Evolutionary conservation across 257 asterid genomes (phyloP).

Genomic region (Nicotiana obtusifolia): DNA sequence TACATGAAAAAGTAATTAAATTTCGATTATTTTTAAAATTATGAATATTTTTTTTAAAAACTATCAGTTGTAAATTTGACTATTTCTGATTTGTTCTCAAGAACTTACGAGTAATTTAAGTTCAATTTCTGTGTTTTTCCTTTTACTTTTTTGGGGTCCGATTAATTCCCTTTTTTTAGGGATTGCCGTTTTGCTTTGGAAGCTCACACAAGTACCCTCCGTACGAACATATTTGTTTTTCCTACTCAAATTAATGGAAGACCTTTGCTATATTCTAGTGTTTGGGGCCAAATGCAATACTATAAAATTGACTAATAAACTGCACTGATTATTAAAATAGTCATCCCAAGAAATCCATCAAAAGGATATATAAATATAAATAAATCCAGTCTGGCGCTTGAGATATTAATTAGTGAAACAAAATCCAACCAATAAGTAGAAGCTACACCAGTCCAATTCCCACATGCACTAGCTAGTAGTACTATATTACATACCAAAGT

Average conservation of each 20-base stretch:
- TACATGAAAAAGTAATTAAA: no score
- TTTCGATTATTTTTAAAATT: no score
- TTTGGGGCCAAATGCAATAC: neutral
- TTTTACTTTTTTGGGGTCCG: no score
- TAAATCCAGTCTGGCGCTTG: neutral
- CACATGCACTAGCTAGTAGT: neutral
- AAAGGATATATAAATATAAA: neutral
- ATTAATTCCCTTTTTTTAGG: neutral
- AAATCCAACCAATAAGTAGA: neutral
- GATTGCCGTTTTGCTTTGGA: neutral
- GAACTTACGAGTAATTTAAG: neutral
- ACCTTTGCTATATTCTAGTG: neutral
- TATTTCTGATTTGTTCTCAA: no score
- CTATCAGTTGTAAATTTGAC: no score
- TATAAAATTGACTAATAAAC: neutral
- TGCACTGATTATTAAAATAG: neutral
- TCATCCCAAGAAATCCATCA: neutral
- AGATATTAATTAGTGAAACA: neutral
- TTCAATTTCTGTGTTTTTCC: neutral
- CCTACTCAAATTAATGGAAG: neutral
- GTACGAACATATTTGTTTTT: neutral
- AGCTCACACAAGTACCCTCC: neutral
- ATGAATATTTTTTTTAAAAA: no score
- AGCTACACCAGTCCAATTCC: constrained; percentile 1
- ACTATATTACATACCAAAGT: neutral